Evolutionary conservation across 2,329 filamentous ascomycete genomes (phyloP).

Genomic region (Davidsoniella eucalypti): DNA sequence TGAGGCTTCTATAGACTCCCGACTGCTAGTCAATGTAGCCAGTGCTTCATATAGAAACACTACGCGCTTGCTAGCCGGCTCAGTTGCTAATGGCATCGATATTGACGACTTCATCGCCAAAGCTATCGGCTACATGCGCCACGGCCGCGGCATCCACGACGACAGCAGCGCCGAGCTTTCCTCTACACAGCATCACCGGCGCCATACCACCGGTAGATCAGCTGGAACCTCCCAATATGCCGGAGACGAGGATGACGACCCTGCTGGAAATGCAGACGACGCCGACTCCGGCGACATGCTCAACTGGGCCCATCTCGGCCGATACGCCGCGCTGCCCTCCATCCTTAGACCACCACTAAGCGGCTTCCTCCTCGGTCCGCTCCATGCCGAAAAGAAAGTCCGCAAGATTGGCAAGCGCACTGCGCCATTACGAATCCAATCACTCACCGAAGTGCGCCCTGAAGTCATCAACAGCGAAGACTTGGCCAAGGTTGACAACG

Average conservation of each 20-base stretch:
- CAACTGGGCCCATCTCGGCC: conserved; percentile 75
- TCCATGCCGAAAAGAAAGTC: conserved; percentile 74
- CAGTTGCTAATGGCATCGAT: conserved; percentile 59
- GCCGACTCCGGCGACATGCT: conserved; percentile 59
- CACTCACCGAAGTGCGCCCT: conserved; percentile 54
- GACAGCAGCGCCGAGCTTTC: conserved; percentile 27
- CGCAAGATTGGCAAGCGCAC: conserved; percentile 55
- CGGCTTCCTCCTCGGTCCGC: conserved; percentile 72
- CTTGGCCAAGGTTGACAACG: conserved; percentile 60
- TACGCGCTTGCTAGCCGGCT: conserved; percentile 55
- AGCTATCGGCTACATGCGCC: conserved; percentile 73
- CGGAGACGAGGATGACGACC: conserved; percentile 21
- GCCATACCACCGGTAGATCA: conserved; percentile 18
- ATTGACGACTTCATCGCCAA: conserved; percentile 85
- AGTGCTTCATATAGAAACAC: conserved; percentile 70
- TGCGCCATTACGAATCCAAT: conserved; percentile 51
- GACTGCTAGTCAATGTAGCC: conserved; percentile 64
- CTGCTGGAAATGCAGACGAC: conserved; percentile 29
- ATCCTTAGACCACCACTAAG: conserved; percentile 61
- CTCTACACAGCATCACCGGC: conserved; percentile 30
- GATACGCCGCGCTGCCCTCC: conserved; percentile 55
- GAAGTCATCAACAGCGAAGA: conserved; percentile 62
- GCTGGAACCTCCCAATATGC: conserved; percentile 8
- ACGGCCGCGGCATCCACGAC: conserved; percentile 38
- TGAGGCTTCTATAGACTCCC: conserved; percentile 80